Percentiles rank a stretch among this genome's conserved stretches.
Conservation (phyloP, 495 filamentous ascomycete genomes). For the Hyaloscypha bicolor region DNA sequence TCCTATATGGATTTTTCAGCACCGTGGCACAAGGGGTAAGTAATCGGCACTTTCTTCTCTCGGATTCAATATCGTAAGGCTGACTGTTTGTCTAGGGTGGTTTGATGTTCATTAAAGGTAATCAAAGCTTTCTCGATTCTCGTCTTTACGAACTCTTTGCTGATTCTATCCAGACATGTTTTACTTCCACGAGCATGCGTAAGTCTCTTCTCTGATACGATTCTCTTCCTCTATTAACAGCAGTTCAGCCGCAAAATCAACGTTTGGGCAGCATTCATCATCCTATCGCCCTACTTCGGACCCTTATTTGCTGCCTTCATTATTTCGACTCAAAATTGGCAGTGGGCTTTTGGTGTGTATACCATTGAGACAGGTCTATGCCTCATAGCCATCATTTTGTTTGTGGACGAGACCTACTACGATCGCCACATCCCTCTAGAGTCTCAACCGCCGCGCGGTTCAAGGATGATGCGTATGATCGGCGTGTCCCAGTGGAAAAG, state of each 20-base stretch:
- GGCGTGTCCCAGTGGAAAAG: slow-evolving; percentile 24
- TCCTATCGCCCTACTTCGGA: not conserved
- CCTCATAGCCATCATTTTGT: slow-evolving; percentile 18
- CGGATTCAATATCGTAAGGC: not conserved
- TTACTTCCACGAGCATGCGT: slow-evolving; percentile 10
- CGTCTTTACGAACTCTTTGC: not conserved
- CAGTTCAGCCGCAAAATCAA: slow-evolving; percentile 14
- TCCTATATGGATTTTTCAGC: slow-evolving; percentile 10
- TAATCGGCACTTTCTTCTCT: not conserved
- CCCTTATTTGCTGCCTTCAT: slow-evolving; percentile 8
- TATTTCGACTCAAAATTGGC: slow-evolving; percentile 24
- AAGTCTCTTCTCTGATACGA: slow-evolving; percentile 28
- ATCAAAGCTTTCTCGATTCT: not conserved
- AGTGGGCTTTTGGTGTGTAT: slow-evolving; percentile 17
- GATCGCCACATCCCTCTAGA: slow-evolving; percentile 20
- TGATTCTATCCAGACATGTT: slow-evolving; percentile 2
- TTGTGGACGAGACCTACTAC: slow-evolving; percentile 30
- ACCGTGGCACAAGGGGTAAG: slow-evolving; percentile 15
- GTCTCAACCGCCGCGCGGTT: slow-evolving; percentile 21
- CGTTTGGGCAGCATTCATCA: slow-evolving; percentile 5
- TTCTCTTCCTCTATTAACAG: slow-evolving; percentile 29
- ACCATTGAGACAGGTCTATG: slow-evolving; percentile 6
- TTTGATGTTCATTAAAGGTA: slow-evolving; percentile 8
- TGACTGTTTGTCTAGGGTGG: not conserved
- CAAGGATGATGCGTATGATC: slow-evolving; percentile 20